Percentiles rank a stretch among this genome's conserved stretches.
phyloP scores from a whole-genome alignment of 2,329 filamentous ascomycete species.

The Aspergillus clavatus region DNA sequence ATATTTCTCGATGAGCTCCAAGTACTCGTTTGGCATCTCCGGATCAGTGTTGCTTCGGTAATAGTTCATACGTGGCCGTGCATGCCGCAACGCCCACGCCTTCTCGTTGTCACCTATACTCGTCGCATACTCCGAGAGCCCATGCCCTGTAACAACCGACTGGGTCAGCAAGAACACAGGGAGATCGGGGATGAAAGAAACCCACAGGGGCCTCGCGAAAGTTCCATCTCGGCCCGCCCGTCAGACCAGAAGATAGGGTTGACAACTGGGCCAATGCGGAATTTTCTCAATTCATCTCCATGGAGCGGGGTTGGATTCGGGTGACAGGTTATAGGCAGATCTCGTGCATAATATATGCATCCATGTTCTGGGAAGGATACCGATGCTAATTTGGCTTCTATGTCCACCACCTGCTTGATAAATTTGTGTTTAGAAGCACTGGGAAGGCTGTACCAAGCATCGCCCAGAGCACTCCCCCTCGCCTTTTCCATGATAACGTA shows the following conservation, averaged over 20 bases:
- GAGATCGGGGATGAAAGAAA: neutral
- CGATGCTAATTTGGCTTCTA: neutral
- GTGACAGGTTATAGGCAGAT: neutral
- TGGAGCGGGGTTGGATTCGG: neutral
- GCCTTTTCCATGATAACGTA: neutral
- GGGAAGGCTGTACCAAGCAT: constrained; percentile 1
- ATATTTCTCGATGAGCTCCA: constrained; percentile 24
- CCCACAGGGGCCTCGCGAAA: neutral
- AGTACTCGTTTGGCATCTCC: constrained; percentile 20
- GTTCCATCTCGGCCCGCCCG: neutral
- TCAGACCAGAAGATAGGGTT: constrained; percentile 1
- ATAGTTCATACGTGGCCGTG: constrained; percentile 23
- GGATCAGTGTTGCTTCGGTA: constrained; percentile 15
- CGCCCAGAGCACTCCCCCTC: neutral
- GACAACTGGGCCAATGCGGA: constrained; percentile 3
- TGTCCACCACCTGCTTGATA: constrained; percentile 1
- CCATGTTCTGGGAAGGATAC: neutral
- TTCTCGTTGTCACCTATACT: constrained; percentile 27
- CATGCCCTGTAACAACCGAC: neutral
- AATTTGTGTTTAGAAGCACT: neutral
- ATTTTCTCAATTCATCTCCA: neutral
- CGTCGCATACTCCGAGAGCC: neutral
- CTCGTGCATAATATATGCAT: constrained; percentile 1
- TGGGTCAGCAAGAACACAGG: neutral
- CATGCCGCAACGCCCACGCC: constrained; percentile 20